These are phyloP conservation scores for Chlorella sp. DNA, from an alignment of 139 green algal species.

Conservation along the genomic window DNA sequence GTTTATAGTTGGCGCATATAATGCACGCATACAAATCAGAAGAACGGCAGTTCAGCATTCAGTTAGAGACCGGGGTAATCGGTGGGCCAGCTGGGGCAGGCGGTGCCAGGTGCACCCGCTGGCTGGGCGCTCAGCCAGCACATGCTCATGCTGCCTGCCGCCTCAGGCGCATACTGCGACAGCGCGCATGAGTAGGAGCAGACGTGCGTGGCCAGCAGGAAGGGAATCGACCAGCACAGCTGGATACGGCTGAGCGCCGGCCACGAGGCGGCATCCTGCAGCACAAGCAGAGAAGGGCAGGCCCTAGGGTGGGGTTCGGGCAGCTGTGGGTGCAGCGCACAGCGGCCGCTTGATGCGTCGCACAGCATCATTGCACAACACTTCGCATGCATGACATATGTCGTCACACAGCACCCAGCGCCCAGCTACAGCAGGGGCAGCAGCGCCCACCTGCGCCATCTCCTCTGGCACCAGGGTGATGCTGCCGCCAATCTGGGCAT, in stretches of 20 bases:
- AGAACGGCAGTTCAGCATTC: too few species aligned
- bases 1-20: too few species aligned
- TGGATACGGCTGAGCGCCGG: neutral
- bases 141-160: neutral
- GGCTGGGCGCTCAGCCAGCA: conserved; percentile 1
- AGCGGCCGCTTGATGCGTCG: too few species aligned
- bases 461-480: neutral
- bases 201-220: neutral
- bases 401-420: too few species aligned
- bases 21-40: too few species aligned
- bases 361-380: too few species aligned
- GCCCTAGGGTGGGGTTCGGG: too few species aligned
- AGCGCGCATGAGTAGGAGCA: conserved; percentile 17
- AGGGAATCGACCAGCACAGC: conserved; percentile 5
- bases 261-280: neutral
- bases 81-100: neutral
- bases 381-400: too few species aligned
- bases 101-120: neutral
- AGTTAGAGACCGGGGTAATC: neutral
- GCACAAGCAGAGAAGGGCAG: neutral
- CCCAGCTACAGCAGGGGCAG: too few species aligned
- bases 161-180: neutral
- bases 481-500: conserved; percentile 6
- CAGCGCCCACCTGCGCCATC: neutral
- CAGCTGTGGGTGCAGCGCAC: too few species aligned